Evolutionary conservation across 1,139 yeast species (phyloP).

Genomic region (Sporopachydermia cereana): DNA sequence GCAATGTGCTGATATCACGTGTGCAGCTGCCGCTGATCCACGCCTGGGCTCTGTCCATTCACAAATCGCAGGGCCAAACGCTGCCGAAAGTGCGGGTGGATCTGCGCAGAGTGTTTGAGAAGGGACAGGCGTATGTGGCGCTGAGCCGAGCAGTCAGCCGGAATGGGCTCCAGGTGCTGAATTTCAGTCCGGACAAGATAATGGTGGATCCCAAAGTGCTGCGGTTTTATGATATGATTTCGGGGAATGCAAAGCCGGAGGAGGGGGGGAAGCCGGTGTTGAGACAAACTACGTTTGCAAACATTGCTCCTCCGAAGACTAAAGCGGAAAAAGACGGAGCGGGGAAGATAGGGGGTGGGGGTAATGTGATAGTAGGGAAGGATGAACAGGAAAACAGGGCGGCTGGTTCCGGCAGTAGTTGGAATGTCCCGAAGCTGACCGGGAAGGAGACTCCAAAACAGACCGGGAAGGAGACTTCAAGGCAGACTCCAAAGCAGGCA

Average conservation of each 20-base stretch:
- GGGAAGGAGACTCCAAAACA: too few relatives aligned
- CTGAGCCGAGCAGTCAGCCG: constrained; percentile 75
- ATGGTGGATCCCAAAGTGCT: constrained; percentile 52
- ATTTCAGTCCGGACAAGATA: constrained; percentile 49
- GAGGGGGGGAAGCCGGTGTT: constrained; percentile 5
- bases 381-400: background rate
- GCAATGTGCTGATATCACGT: constrained; percentile 41
- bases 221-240: constrained; percentile 36
- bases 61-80: constrained; percentile 95
- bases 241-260: background rate
- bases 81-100: constrained; percentile 75
- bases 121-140: constrained; percentile 94
- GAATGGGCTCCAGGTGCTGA: constrained; percentile 65
- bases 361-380: background rate
- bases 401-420: too few relatives aligned
- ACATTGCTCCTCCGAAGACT: background rate
- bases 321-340: background rate
- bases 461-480: too few relatives aligned
- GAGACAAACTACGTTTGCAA: background rate
- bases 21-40: constrained; percentile 72
- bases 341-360: background rate
- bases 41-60: constrained; percentile 94
- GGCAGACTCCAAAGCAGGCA: too few relatives aligned
- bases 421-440: too few relatives aligned
- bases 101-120: constrained; percentile 65